Conservation (phyloP, 2,329 filamentous ascomycete species). For the Claviceps monticola region DNA sequence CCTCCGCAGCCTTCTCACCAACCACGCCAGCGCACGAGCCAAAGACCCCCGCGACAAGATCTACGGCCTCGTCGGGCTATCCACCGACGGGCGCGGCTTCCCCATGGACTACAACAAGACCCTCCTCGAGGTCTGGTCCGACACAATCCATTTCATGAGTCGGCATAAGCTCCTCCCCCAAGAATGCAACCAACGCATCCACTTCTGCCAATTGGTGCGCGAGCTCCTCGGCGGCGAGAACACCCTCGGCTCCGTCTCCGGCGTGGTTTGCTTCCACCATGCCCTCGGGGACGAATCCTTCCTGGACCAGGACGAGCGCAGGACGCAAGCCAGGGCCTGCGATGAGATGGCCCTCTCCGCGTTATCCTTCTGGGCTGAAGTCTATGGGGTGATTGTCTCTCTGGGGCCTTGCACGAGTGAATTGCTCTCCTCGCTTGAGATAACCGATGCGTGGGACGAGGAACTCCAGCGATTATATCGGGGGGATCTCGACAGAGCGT, state of each 20-base stretch:
- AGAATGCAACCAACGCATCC: constrained; percentile 1
- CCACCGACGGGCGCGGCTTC: constrained; percentile 7
- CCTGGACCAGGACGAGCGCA: neutral
- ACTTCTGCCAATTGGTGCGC: constrained; percentile 4
- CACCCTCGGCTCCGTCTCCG: constrained; percentile 3
- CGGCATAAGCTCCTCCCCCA: constrained; percentile 3
- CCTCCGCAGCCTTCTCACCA: constrained; percentile 5
- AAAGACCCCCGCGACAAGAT: constrained; percentile 14
- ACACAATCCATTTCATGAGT: constrained; percentile 10
- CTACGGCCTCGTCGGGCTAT: constrained; percentile 13
- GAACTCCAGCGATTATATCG: constrained; percentile 7
- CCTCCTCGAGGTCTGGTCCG: constrained; percentile 12
- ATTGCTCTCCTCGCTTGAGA: constrained; percentile 5
- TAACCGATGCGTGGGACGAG: constrained; percentile 6
- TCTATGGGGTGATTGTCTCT: constrained; percentile 5
- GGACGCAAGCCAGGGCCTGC: neutral
- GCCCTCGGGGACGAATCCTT: neutral
- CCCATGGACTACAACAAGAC: constrained; percentile 13
- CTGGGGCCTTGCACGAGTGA: constrained; percentile 5
- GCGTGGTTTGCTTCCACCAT: constrained; percentile 5
- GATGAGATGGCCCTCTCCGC: constrained; percentile 5
- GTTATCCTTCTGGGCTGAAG: constrained; percentile 2
- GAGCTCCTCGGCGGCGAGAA: constrained; percentile 6
- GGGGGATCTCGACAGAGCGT: constrained; percentile 4
- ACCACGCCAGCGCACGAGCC: constrained; percentile 5